phyloP scores from a whole-genome alignment of 2,329 filamentous ascomycete species.

The Monosporascus sp. region DNA sequence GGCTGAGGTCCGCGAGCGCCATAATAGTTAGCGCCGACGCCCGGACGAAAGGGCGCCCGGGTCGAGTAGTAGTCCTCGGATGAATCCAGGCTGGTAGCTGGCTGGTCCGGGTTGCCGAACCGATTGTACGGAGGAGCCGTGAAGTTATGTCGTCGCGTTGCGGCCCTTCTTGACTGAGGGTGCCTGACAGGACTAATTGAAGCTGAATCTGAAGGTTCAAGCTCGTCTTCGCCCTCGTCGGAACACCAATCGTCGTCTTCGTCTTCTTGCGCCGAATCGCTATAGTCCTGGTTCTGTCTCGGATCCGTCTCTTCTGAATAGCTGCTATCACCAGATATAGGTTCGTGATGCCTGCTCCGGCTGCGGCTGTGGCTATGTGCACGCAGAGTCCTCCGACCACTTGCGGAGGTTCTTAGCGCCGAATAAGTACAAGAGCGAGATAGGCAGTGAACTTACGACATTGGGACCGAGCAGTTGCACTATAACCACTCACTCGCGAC shows the following conservation, averaged over 20 bases:
- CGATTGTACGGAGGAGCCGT: conserved; percentile 17
- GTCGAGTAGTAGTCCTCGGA: conserved; percentile 56
- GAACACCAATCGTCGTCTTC: conserved; percentile 27
- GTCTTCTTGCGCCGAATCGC: conserved; percentile 22
- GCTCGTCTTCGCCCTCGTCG: conserved; percentile 40
- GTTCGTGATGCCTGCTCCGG: conserved; percentile 24
- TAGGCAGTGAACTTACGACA: conserved; percentile 34
- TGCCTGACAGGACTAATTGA: conserved; percentile 35
- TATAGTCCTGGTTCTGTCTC: conserved; percentile 25
- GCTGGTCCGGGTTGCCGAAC: conserved; percentile 18
- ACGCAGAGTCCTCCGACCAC: not conserved
- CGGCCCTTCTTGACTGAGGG: conserved; percentile 26
- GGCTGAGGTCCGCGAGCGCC: conserved; percentile 26
- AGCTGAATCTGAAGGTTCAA: conserved; percentile 55
- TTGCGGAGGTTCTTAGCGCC: no score
- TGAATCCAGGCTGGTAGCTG: conserved; percentile 57
- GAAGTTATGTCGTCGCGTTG: conserved; percentile 31
- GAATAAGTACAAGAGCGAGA: no score
- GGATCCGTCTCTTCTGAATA: conserved; percentile 35
- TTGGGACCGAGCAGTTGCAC: conserved; percentile 30
- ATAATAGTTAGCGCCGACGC: conserved; percentile 21
- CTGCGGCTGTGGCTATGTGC: not conserved
- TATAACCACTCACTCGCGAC: conserved; percentile 41
- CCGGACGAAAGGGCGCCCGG: conserved; percentile 24
- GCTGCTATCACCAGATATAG: conserved; percentile 25